Conservation (phyloP, 2,329 filamentous ascomycete genomes). For the Ceratocystis destructans region DNA sequence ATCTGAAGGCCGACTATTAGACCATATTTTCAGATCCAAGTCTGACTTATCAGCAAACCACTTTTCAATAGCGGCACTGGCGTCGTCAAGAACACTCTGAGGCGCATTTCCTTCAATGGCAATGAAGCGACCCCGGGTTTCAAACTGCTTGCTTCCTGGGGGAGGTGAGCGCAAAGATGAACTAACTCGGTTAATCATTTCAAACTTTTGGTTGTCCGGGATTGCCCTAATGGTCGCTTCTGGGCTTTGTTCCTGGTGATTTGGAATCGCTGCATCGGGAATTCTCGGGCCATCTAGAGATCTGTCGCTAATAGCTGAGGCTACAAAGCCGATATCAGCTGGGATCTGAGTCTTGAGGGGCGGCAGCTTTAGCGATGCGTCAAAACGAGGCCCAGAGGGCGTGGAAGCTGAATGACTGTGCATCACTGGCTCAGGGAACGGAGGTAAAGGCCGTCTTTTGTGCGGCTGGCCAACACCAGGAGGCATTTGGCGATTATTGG, state of each 20-base stretch:
- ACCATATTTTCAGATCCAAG: slow-evolving; percentile 33
- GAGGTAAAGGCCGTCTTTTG: slow-evolving; percentile 4
- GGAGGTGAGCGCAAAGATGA: slow-evolving; percentile 43
- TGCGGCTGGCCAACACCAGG: neutral
- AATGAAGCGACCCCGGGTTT: slow-evolving; percentile 62
- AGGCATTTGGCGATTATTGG: neutral
- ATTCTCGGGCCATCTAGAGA: slow-evolving; percentile 12
- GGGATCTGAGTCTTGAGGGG: slow-evolving; percentile 36
- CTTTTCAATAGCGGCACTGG: slow-evolving; percentile 51
- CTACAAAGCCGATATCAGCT: slow-evolving; percentile 16
- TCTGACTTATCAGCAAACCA: slow-evolving; percentile 40
- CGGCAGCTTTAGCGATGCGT: slow-evolving; percentile 41
- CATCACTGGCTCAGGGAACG: slow-evolving; percentile 2
- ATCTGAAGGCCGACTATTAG: slow-evolving; percentile 24
- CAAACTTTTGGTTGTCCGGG: slow-evolving; percentile 60
- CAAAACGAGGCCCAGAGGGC: slow-evolving; percentile 25
- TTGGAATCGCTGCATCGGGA: neutral
- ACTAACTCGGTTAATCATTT: slow-evolving; percentile 60
- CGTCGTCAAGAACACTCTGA: slow-evolving; percentile 32
- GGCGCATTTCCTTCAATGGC: slow-evolving; percentile 70
- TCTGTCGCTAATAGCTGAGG: slow-evolving; percentile 4
- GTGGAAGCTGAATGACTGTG: neutral
- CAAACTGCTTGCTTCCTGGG: slow-evolving; percentile 25
- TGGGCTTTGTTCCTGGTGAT: neutral
- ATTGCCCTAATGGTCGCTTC: slow-evolving; percentile 59